phyloP scores from a whole-genome alignment of 352 stramenopile genomes.

The Phytophthora fragariae region DNA sequence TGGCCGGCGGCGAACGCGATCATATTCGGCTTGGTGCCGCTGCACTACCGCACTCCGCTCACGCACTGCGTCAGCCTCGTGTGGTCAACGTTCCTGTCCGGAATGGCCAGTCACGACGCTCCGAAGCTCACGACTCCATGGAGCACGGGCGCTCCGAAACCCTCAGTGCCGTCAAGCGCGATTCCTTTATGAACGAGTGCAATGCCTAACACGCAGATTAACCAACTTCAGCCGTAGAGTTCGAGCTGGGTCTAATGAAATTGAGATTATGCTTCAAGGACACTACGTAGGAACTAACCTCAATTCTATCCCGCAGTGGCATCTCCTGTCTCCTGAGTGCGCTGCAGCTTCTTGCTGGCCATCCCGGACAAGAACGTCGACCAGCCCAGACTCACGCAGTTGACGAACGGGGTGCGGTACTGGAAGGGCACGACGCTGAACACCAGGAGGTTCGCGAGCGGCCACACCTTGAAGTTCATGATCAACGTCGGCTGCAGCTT shows the following conservation, averaged over 20 bases:
- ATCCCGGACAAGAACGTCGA: conserved; percentile 60
- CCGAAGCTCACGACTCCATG: conserved; percentile 21
- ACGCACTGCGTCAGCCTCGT: conserved; percentile 49
- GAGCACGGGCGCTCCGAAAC: conserved; percentile 6
- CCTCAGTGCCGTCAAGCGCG: conserved; percentile 22
- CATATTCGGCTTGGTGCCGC: conserved; percentile 44
- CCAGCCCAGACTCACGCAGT: conserved; percentile 61
- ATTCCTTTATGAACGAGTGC: conserved; percentile 13
- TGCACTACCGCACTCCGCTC: conserved; percentile 49
- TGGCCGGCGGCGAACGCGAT: conserved; percentile 46
- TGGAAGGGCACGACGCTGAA: conserved; percentile 60
- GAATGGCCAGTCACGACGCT: conserved; percentile 39
- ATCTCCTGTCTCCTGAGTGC: not conserved
- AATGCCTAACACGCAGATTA: not conserved
- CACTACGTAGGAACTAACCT: too few relatives aligned
- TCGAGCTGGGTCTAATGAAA: conserved; percentile 3
- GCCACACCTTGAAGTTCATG: conserved; percentile 63
- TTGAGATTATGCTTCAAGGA: not conserved
- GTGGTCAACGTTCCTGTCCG: conserved; percentile 50
- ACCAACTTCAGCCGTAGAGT: not conserved
- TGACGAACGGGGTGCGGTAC: conserved; percentile 62
- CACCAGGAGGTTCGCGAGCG: conserved; percentile 53
- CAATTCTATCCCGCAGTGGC: not conserved
- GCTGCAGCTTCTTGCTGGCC: conserved; percentile 36
- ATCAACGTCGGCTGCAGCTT: conserved; percentile 48